These are phyloP conservation scores for Baudoinia panamericana DNA, from an alignment of 495 filamentous ascomycete genomes.

Conservation along the genomic window DNA sequence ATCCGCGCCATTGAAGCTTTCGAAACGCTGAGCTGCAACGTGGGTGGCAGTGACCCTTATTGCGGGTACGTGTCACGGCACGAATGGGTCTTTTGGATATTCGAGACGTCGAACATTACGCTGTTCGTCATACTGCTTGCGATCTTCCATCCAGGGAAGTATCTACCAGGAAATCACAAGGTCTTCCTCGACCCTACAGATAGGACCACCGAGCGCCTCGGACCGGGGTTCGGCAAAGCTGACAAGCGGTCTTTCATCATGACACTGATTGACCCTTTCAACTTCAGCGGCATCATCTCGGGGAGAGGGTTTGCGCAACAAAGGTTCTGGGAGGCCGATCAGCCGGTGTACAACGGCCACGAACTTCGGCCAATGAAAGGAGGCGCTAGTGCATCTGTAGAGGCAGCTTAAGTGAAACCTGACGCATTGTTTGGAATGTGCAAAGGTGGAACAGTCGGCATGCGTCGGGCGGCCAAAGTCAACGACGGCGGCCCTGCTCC, in stretches of 20 bases:
- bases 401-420: too few species aligned
- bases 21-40: conserved; percentile 1
- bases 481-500: too few species aligned
- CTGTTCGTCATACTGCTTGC: conserved; percentile 25
- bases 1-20: conserved; percentile 29
- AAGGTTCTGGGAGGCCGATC: conserved; percentile 28
- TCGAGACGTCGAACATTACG: conserved; percentile 29
- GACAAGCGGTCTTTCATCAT: conserved; percentile 24
- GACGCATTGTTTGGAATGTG: too few species aligned
- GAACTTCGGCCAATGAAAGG: too few species aligned
- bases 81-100: conserved; percentile 27
- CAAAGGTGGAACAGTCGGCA: too few species aligned
- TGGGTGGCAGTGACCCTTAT: conserved; percentile 11
- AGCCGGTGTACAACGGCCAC: too few species aligned
- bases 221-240: conserved; percentile 24
- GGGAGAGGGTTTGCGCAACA: conserved; percentile 23
- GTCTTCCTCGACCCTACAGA: conserved; percentile 22
- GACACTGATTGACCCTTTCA: conserved; percentile 27
- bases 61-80: conserved; percentile 22
- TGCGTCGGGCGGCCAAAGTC: too few species aligned
- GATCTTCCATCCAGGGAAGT: conserved; percentile 24
- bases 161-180: conserved; percentile 20
- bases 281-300: conserved; percentile 22
- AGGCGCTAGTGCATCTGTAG: too few species aligned
- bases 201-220: conserved; percentile 21